Base-by-base conservation (phyloP, 2,329 filamentous ascomycete genomes). In the Cytospora schulzeri region DNA sequence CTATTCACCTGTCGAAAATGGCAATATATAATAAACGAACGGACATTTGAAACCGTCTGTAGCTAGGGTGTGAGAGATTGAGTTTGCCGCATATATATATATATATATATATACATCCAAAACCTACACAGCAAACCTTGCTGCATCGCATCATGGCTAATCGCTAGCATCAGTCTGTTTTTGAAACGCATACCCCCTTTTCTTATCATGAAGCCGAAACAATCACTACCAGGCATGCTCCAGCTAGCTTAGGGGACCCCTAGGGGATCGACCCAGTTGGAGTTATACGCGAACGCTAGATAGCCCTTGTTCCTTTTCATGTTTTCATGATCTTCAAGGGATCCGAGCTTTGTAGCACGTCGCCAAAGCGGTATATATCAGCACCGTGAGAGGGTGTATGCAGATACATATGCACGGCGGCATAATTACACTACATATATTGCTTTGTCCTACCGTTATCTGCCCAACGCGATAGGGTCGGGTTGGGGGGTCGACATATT, bases 391-490 rank as follows among this genome's bases (percentile, higher is more conserved):
- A 48, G 45, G 45, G 45, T 24, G n/a, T 48, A 24, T 24, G 17
- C 12, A 48, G n/a, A 4, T n/a, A 45, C 17, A 45, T 45, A n/a
- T 9, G 7, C 38, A 45, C 38, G 19, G 19, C 38, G 19, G 29
- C n/a, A 12, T 12, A 22, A 19, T 12, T 35, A 35, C 33, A 15
- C 33, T 35, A 35, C 33, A 31, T n/a, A 17, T 50, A 1, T 22
- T 26, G 29, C 45, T 11, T 11, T 28, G 24, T 53, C 17, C 38
- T 38, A 56, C 22, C 22, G 52, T 56, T 56, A 38, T 62, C 52
- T 56, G 52, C 51, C 52, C 60, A 62, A 56, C 52, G 52, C 48
- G 29, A 51, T 22, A 31, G 31, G 15, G 28, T 17, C 28, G 45
- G 12, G 45, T 48, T n/a, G 7, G n/a, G 9, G 33, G 8, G 45